Percentiles rank a stretch among this genome's conserved stretches.
These are phyloP conservation scores for Colletotrichum melonis DNA, from an alignment of 2,329 filamentous ascomycete species.

Conservation along the genomic window DNA sequence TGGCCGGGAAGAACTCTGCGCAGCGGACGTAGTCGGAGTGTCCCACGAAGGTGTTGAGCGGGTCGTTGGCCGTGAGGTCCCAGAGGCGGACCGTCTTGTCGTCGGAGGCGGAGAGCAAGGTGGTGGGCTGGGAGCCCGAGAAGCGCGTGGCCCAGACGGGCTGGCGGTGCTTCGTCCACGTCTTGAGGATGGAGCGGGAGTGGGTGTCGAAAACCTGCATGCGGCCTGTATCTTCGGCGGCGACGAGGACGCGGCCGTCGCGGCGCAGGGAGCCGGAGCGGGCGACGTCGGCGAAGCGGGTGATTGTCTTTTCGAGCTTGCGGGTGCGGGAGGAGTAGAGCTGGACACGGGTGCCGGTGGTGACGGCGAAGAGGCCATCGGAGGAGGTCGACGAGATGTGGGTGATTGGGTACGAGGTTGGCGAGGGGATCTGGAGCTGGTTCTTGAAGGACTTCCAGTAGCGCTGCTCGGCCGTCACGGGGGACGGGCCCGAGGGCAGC, in stretches of 20 bases:
- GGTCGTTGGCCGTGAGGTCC: constrained; percentile 87
- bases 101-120: constrained; percentile 89
- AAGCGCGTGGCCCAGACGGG: constrained; percentile 93
- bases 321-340: constrained; percentile 93
- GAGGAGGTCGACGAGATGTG: constrained; percentile 79
- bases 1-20: constrained; percentile 81
- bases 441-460: constrained; percentile 98
- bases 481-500: constrained; percentile 83
- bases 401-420: constrained; percentile 89
- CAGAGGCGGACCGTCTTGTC: constrained; percentile 93
- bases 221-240: constrained; percentile 89
- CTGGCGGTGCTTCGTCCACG: constrained; percentile 94
- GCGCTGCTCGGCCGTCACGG: constrained; percentile 89
- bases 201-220: constrained; percentile 95
- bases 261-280: constrained; percentile 88
- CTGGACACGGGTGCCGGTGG: constrained; percentile 92
- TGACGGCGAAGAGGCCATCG: constrained; percentile 87
- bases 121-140: constrained; percentile 88
- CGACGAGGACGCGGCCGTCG: constrained; percentile 89
- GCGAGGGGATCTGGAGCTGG: constrained; percentile 88
- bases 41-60: constrained; percentile 82
- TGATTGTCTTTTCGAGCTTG: constrained; percentile 93
- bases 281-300: constrained; percentile 91
- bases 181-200: constrained; percentile 91
- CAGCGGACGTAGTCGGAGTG: constrained; percentile 93